Conservation (phyloP, 306 rosid genomes). For the Ammopiptanthus mongolicus region DNA sequence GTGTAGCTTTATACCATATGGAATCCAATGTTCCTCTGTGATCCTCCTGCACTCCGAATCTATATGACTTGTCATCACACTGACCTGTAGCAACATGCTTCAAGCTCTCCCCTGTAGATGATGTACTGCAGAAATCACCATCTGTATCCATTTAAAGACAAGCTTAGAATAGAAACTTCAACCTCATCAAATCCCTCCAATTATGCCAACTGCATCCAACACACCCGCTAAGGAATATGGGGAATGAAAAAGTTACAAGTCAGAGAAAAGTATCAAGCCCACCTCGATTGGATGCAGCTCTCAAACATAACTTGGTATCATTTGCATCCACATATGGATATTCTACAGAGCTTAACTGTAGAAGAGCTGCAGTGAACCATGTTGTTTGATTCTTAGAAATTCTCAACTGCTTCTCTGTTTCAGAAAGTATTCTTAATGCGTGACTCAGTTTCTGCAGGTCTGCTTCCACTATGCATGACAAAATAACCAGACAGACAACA, state of each 20-base stretch:
- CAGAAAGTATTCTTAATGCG: slow-evolving; percentile 72
- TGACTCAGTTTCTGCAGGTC: slow-evolving; percentile 65
- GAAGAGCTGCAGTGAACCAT: slow-evolving; percentile 85
- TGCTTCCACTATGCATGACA: slow-evolving; percentile 45
- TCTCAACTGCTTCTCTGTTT: slow-evolving; percentile 74
- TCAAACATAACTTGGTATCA: slow-evolving; percentile 41
- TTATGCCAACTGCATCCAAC: neutral
- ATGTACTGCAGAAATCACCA: slow-evolving; percentile 38
- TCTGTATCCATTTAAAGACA: slow-evolving; percentile 34
- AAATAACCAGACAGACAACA: slow-evolving; percentile 15
- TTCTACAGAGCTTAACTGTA: slow-evolving; percentile 68
- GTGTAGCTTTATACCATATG: slow-evolving; percentile 72
- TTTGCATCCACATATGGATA: slow-evolving; percentile 39
- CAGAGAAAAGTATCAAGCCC: neutral
- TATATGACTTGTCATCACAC: slow-evolving; percentile 35
- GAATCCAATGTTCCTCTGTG: slow-evolving; percentile 54
- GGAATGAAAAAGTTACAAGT: neutral
- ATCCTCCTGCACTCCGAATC: slow-evolving; percentile 42
- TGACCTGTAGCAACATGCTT: slow-evolving; percentile 39
- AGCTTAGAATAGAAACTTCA: slow-evolving; percentile 7
- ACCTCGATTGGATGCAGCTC: slow-evolving; percentile 40
- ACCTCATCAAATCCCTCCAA: neutral
- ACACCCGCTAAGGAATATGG: neutral
- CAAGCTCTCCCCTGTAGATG: slow-evolving; percentile 41
- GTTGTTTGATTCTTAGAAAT: slow-evolving; percentile 81